A percentile compares a stretch with the other conserved stretches of the same genome.
These are phyloP conservation scores for Apostasia shenzhenica DNA, from an alignment of 106 monocot genomes.

Conservation along the genomic window DNA sequence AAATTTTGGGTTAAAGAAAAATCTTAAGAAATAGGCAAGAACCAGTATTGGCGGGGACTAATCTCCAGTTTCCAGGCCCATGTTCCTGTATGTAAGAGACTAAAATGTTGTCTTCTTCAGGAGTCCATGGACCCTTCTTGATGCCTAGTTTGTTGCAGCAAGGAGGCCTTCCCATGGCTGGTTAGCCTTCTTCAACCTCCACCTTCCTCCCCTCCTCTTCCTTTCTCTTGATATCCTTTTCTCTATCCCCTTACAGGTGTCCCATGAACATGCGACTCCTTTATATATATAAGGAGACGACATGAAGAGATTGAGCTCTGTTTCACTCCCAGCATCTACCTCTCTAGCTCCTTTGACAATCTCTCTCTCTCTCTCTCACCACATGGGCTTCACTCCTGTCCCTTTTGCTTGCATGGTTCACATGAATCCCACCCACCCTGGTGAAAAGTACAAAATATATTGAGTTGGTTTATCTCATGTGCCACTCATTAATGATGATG, in stretches of 20 bases:
- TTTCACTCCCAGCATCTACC: slow-evolving; percentile 10
- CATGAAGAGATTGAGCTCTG: slow-evolving; percentile 6
- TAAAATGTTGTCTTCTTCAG: slow-evolving; percentile 48
- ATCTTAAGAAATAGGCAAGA: background rate
- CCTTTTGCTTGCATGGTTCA: slow-evolving; percentile 14
- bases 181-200: background rate
- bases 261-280: slow-evolving; percentile 28
- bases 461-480: no score
- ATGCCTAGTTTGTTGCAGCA: slow-evolving; percentile 33
- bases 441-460: no score
- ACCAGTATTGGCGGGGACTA: slow-evolving; percentile 46
- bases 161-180: slow-evolving; percentile 32
- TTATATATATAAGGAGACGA: slow-evolving; percentile 41
- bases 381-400: slow-evolving; percentile 2
- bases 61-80: slow-evolving; percentile 54
- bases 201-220: background rate
- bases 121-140: slow-evolving; percentile 62
- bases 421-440: slow-evolving; percentile 22
- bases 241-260: slow-evolving; percentile 14
- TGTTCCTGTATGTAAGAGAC: slow-evolving; percentile 51
- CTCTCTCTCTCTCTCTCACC: slow-evolving; percentile 52
- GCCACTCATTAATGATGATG: no score
- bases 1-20: background rate
- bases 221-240: slow-evolving; percentile 4
- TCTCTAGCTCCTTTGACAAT: no score